Percentiles rank a stretch among this genome's conserved stretches.
phyloP scores from a whole-genome alignment of 2,329 filamentous ascomycete genomes.

The Apiospora aurea region DNA sequence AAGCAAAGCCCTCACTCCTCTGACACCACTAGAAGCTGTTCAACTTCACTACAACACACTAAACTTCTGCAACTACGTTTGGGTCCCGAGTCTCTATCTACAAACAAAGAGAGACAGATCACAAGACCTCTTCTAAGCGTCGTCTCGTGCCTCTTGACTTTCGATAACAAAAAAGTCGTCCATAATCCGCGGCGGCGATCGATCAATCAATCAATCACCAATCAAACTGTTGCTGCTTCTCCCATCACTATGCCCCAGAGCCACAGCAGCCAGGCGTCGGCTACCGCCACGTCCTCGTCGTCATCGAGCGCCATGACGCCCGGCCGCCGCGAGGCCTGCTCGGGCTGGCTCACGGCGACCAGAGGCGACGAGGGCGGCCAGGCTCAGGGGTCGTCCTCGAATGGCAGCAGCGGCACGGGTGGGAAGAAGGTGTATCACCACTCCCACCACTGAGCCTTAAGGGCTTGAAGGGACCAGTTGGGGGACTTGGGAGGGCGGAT shows the following conservation, averaged over 20 bases:
- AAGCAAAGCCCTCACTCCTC: neutral
- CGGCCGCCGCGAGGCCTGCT: slow-evolving; percentile 1
- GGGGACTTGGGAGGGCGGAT: too few relatives aligned
- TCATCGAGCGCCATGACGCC: neutral
- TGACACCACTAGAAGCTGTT: neutral
- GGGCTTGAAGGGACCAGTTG: too few relatives aligned
- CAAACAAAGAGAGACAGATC: neutral
- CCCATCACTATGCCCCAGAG: neutral
- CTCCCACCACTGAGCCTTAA: neutral
- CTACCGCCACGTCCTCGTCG: neutral
- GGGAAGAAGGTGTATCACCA: slow-evolving; percentile 19
- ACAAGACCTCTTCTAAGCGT: neutral
- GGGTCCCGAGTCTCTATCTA: neutral
- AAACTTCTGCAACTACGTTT: neutral
- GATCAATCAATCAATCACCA: neutral
- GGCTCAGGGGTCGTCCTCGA: neutral
- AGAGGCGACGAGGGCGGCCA: neutral
- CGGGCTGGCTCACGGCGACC: neutral
- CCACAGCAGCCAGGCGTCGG: neutral
- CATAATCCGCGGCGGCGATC: neutral
- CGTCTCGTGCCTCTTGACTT: too few relatives aligned
- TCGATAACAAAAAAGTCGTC: neutral
- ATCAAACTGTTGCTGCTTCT: neutral
- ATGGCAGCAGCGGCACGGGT: neutral
- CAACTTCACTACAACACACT: neutral